Base-by-base conservation (phyloP, 2,329 filamentous ascomycete species). In the Fusarium coicis region DNA sequence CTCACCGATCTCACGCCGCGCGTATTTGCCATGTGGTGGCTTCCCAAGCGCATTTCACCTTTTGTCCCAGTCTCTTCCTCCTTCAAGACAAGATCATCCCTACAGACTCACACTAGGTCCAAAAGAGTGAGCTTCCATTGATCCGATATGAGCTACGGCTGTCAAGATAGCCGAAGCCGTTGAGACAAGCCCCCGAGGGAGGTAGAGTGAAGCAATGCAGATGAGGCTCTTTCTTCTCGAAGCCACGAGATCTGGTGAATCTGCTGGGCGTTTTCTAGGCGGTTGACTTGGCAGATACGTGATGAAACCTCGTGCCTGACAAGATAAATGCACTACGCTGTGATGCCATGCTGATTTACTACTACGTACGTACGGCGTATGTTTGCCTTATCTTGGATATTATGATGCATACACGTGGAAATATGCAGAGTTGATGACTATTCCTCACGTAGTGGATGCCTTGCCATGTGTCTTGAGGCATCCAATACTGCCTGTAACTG, bases 1-100 rank as follows among this genome's bases (percentile, higher is more conserved):
- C 66, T 66, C 57, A 63, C 43, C 28, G 53, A 55, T 54, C 39
- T 39, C 42, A 36, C 53, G 66, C 58, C 59, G 53, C 68, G 62
- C 72, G 63, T 71, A 71, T 66, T 63, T 76, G 50, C 76, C 76
- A 77, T 76, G 76, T 78, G 76, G 76, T 77, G 76, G 76, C 76
- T 76, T 71, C 23, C 53, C 47, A 59, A 68, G 56, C 52, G 57
- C 46, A 44, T 53, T 42, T 61, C 23, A 54, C 19, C 34, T 54
- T 54, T 40, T 21, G 23, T 40, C 23, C 19, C 37, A 49, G 43
- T 36, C 30, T 53, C 26, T 23, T 49, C 32, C 49, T 44, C 26
- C 50, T 58, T 63, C 37, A 50, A 64, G 55, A 23, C 49, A 49
- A 60, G 49, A 44, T 68, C 44, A 46, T 32, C 55, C 37, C 32